Evolutionary conservation across 345 rosid species (phyloP).

Genomic region (Bruguiera gymnorhiza): DNA sequence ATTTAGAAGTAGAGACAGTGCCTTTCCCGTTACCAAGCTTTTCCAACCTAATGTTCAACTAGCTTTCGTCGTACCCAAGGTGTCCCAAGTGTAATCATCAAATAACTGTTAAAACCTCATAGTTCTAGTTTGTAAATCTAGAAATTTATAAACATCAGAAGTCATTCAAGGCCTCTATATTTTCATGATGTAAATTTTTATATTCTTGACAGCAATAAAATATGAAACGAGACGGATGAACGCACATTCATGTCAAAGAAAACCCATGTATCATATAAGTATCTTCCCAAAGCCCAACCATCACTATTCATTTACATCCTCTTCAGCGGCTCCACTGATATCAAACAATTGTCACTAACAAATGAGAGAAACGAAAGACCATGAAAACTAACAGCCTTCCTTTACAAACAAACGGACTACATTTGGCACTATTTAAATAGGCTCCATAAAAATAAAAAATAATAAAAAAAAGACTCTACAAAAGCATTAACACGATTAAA

Average conservation of each 20-base stretch:
- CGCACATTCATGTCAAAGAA: background rate
- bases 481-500: conserved; percentile 6
- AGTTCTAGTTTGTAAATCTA: too few relatives aligned
- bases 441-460: background rate
- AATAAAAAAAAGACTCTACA: conserved; percentile 11
- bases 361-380: background rate
- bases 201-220: too few relatives aligned
- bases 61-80: too few relatives aligned
- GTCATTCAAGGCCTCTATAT: too few relatives aligned
- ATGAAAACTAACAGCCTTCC: conserved; percentile 26
- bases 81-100: too few relatives aligned
- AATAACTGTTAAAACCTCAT: too few relatives aligned
- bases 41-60: too few relatives aligned
- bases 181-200: too few relatives aligned
- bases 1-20: too few relatives aligned
- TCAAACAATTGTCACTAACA: conserved; percentile 3
- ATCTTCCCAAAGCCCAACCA: background rate
- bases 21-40: too few relatives aligned
- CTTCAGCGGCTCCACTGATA: conserved; percentile 1
- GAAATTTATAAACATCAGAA: too few relatives aligned
- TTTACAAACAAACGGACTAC: conserved; percentile 25
- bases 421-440: background rate
- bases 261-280: background rate
- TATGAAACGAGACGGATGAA: background rate
- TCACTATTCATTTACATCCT: conserved; percentile 19